Evolutionary conservation across 2,329 filamentous ascomycete genomes (phyloP), one percentile per base, ranked within the genome.

Genomic region (Cordyceps militaris): DNA sequence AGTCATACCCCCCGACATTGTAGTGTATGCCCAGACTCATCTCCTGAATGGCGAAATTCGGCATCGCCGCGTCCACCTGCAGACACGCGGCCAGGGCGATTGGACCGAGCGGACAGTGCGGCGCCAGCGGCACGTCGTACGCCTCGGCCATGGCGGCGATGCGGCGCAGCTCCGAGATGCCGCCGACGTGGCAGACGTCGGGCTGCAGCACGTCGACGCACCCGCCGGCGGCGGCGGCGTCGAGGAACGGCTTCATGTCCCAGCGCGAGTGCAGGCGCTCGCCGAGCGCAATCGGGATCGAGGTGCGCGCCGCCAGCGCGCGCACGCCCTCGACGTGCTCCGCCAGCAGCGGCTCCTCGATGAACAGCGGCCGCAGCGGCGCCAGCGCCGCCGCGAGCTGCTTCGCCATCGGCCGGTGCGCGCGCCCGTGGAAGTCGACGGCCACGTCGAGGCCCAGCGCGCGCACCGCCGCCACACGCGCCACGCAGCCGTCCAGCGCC

Each of bases 21-120:
- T 91, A 92, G 67, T 92, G 89, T 63, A 92, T 91, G 0, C 88
- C 88, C 30, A 91, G 66, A 55, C 84, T 86, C 88, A 91, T 91
- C 69, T 91, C 88, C 66, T 89, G 84, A 32, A 91, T 91, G 0
- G 79, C 81, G 66, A 87, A 90, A 68, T 87, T 91, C 21, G 78
- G 78, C 21, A 74, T 82, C 10, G 71, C 74, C 21, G 80, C 75
- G 24, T 83, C 84, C 1, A 91, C 80, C 61, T 91, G 87, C 42
- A 90, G 76, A 57, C 79, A 84, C 0, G 88, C 88, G 0, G 88
- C 88, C 16, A 91, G 73, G 0, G 88, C 86, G 51, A 91, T 86
- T 0, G 88, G 87, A 0, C 88, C 88, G 0, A 91, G 70, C 0
- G 87, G 87, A 62, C 86, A 90, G 64, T 91, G 87, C 1, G 88